Percentiles rank a stretch among this genome's conserved stretches.
Conservation (phyloP, 306 rosid genomes). For the Cucumis sativus region DNA sequence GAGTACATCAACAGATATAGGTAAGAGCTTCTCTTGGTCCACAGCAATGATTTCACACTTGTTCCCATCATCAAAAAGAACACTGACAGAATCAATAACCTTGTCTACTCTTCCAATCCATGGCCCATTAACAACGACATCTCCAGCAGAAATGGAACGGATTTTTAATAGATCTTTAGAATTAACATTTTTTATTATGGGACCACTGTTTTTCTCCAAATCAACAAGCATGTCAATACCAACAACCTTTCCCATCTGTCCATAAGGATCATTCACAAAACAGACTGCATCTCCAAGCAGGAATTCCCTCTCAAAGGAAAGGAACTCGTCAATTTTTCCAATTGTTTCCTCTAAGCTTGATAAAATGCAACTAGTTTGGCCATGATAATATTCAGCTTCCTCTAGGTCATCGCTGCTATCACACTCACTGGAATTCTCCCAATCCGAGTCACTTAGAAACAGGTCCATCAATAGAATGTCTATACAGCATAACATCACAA, state of each 20-base stretch:
- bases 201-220: constrained; percentile 60
- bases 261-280: constrained; percentile 50
- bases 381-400: constrained; percentile 52
- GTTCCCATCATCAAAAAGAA: constrained; percentile 73
- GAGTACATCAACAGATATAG: constrained; percentile 46
- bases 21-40: constrained; percentile 53
- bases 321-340: constrained; percentile 80
- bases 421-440: constrained; percentile 75
- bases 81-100: constrained; percentile 53
- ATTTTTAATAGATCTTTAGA: constrained; percentile 57
- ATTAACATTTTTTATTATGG: constrained; percentile 42
- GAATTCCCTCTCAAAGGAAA: constrained; percentile 74
- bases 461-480: constrained; percentile 52
- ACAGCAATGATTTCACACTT: constrained; percentile 41
- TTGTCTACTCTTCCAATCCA: constrained; percentile 83
- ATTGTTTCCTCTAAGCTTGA: constrained; percentile 89
- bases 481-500: constrained; percentile 15
- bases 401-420: constrained; percentile 72
- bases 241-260: constrained; percentile 82
- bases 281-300: constrained; percentile 68
- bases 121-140: constrained; percentile 58
- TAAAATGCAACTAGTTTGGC: constrained; percentile 76
- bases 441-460: constrained; percentile 52
- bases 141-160: constrained; percentile 72
- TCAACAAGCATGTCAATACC: constrained; percentile 57